These are phyloP conservation scores for Polytrichum formosum DNA, from an alignment of 225 moss, liverwort and hornwort species.

Conservation along the genomic window DNA sequence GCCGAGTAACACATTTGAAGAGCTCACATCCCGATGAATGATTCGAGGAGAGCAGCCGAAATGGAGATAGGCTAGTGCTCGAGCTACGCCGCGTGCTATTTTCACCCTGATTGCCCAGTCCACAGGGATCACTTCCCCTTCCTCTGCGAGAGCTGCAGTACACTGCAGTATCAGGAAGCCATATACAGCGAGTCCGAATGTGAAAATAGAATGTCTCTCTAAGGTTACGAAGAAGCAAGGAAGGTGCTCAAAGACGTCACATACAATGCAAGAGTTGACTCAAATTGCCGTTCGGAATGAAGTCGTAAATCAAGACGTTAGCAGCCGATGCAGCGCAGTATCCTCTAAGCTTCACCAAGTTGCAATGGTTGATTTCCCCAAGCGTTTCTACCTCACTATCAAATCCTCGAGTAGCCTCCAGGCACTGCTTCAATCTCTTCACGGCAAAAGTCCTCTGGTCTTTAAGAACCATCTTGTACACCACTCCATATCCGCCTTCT, in stretches of 20 bases:
- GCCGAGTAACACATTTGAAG: slow-evolving; percentile 44
- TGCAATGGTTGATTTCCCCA: slow-evolving; percentile 49
- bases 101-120: slow-evolving; percentile 36
- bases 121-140: slow-evolving; percentile 20
- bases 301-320: slow-evolving; percentile 53
- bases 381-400: slow-evolving; percentile 57
- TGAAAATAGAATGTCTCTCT: no score
- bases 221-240: background rate
- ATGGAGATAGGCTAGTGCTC: slow-evolving; percentile 47
- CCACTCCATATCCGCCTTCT: slow-evolving; percentile 56
- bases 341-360: slow-evolving; percentile 52
- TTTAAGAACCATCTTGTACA: slow-evolving; percentile 33
- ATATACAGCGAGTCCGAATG: no score
- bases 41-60: slow-evolving; percentile 48
- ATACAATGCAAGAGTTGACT: slow-evolving; percentile 50
- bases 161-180: background rate
- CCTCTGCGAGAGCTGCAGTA: slow-evolving; percentile 25
- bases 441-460: slow-evolving; percentile 33
- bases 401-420: slow-evolving; percentile 45
- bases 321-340: slow-evolving; percentile 39
- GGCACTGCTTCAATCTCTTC: slow-evolving; percentile 46
- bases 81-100: slow-evolving; percentile 46
- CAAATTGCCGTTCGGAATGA: slow-evolving; percentile 51
- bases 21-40: slow-evolving; percentile 49
- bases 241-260: background rate